Conservation (phyloP, 2,329 filamentous ascomycete species). For the Aspergillus brasiliensis region DNA sequence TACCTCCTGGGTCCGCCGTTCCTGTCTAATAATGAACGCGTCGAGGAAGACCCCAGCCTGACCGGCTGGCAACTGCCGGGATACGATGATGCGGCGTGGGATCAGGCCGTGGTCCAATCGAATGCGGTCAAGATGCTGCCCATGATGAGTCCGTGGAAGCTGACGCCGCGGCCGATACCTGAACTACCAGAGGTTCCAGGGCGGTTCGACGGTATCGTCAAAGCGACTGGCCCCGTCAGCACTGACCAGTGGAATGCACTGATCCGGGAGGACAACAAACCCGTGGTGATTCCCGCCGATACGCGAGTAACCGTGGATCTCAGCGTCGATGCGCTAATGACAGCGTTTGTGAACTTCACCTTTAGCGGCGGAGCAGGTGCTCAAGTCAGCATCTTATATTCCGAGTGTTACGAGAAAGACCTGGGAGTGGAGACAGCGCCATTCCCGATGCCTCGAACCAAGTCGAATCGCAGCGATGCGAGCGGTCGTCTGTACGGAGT, state of each 20-base stretch:
- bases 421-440: background rate
- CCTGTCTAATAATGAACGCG: slow-evolving; percentile 4
- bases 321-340: background rate
- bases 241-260: background rate
- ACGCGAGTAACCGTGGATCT: background rate
- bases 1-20: slow-evolving; percentile 10
- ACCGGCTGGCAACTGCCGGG: background rate
- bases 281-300: background rate
- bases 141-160: slow-evolving; percentile 4
- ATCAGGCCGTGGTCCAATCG: background rate
- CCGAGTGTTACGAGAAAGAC: slow-evolving; percentile 11
- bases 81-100: slow-evolving; percentile 7
- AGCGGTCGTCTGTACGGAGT: background rate
- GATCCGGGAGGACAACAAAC: background rate
- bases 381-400: background rate
- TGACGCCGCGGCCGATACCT: slow-evolving; percentile 1
- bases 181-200: background rate
- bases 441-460: slow-evolving; percentile 8
- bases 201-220: background rate
- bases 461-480: background rate
- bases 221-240: background rate
- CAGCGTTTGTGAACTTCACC: background rate
- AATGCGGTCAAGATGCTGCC: slow-evolving; percentile 9
- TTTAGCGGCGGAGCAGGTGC: background rate
- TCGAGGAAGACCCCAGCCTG: background rate